Conservation (phyloP, 202 grass and related monocot species). For the Setaria viridis region DNA sequence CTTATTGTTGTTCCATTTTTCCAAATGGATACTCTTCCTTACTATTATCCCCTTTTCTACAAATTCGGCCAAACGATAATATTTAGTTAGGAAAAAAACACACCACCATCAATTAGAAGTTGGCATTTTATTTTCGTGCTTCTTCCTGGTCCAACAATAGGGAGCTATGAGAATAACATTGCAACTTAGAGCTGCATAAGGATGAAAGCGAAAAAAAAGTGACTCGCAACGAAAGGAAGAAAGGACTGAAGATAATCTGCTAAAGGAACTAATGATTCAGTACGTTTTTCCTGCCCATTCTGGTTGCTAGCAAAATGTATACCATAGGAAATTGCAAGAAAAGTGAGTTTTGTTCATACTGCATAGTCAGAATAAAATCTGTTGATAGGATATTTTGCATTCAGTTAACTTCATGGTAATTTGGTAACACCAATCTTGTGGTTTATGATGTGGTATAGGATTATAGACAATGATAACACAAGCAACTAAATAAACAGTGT, state of each 20-base stretch:
- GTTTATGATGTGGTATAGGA: constrained; percentile 1
- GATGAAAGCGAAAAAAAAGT: background rate
- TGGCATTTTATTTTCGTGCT: background rate
- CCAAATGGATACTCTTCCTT: background rate
- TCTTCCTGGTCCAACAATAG: background rate
- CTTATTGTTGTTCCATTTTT: background rate
- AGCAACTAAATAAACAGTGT: background rate
- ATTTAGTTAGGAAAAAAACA: background rate
- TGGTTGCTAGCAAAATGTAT: background rate
- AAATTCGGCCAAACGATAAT: background rate
- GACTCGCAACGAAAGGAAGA: background rate
- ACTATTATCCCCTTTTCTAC: background rate
- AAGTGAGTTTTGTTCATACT: background rate
- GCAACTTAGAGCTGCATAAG: background rate
- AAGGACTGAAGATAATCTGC: background rate
- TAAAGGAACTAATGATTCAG: background rate
- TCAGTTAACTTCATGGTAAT: background rate
- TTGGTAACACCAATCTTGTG: background rate
- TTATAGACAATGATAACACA: background rate
- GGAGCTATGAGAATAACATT: background rate
- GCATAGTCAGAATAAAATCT: background rate
- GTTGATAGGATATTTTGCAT: background rate
- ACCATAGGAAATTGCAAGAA: background rate
- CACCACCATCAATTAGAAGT: background rate
- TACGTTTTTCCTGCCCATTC: background rate